These are phyloP conservation scores for Sporothrix luriei DNA, from an alignment of 2,329 filamentous ascomycete species.

Conservation along the genomic window DNA sequence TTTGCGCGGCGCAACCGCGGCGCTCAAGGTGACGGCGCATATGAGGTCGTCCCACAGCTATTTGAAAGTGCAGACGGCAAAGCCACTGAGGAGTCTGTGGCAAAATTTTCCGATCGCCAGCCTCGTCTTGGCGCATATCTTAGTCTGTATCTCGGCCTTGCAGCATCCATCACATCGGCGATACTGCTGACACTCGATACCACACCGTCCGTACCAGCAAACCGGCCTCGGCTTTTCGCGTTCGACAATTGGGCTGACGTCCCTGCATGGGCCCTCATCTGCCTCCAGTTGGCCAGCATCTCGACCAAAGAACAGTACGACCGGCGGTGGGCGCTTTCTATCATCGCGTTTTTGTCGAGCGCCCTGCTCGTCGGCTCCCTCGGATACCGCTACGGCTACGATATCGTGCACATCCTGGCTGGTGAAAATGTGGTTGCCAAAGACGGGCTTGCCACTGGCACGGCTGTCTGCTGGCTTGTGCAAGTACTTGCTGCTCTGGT, in stretches of 20 bases:
- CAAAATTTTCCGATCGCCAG: conserved; percentile 40
- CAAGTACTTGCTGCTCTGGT: conserved; percentile 38
- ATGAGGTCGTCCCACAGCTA: conserved; percentile 37
- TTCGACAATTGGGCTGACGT: conserved; percentile 38
- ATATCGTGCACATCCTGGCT: conserved; percentile 36
- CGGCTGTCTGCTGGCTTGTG: conserved; percentile 39
- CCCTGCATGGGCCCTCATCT: conserved; percentile 38
- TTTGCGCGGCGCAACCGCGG: conserved; percentile 31
- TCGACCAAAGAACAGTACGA: conserved; percentile 40
- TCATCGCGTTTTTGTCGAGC: conserved; percentile 39
- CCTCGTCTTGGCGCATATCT: conserved; percentile 39
- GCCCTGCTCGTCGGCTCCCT: conserved; percentile 37
- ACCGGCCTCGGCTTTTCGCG: background rate
- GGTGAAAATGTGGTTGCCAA: conserved; percentile 15
- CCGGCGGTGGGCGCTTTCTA: conserved; percentile 39
- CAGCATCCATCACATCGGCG: conserved; percentile 37
- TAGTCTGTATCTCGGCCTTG: conserved; percentile 39
- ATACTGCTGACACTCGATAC: conserved; percentile 33
- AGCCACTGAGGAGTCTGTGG: conserved; percentile 43
- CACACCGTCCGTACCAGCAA: background rate
- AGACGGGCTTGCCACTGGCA: conserved; percentile 29
- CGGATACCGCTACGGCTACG: conserved; percentile 39
- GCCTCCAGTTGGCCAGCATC: conserved; percentile 40
- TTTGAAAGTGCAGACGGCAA: conserved; percentile 43
- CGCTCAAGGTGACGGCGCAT: conserved; percentile 30